Evolutionary conservation across 495 filamentous ascomycete species (phyloP).

Genomic region (Penicillium riverlandense): DNA sequence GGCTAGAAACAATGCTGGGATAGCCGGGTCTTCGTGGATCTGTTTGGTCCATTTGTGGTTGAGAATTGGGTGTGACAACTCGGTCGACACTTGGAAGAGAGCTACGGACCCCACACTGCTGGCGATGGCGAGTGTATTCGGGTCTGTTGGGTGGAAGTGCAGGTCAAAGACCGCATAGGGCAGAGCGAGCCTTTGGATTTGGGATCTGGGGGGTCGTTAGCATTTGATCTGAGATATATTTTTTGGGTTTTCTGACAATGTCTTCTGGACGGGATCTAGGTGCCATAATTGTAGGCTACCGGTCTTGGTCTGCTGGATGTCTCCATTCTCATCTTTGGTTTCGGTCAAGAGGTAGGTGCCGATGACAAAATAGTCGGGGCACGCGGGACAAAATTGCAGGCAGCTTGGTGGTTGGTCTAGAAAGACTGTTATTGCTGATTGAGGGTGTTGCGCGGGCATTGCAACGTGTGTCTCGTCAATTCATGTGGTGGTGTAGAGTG

Average conservation of each 20-base stretch:
- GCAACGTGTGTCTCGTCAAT: background rate
- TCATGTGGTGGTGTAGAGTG: too few relatives aligned
- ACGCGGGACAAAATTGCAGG: conserved; percentile 65
- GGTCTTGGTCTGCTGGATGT: conserved; percentile 50
- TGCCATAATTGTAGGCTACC: conserved; percentile 66
- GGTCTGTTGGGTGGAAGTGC: conserved; percentile 61
- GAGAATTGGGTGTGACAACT: conserved; percentile 9
- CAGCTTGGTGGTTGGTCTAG: conserved; percentile 70
- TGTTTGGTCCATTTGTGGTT: conserved; percentile 26
- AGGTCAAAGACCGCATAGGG: conserved; percentile 77
- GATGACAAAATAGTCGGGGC: conserved; percentile 64
- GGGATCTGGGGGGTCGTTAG: conserved; percentile 15
- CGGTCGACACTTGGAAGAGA: conserved; percentile 44
- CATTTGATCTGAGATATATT: background rate
- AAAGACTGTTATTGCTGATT: conserved; percentile 29
- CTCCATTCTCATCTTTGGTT: conserved; percentile 21
- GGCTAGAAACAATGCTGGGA: conserved; percentile 62
- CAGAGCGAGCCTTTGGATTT: conserved; percentile 41
- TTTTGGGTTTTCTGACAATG: conserved; percentile 39
- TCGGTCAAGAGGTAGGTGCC: conserved; percentile 79
- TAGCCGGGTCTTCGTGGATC: conserved; percentile 40
- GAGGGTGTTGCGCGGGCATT: conserved; percentile 17
- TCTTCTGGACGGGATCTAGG: conserved; percentile 30
- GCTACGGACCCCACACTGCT: conserved; percentile 64
- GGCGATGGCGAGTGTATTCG: conserved; percentile 56